Evolutionary conservation across 805 yeast genomes (phyloP).

Genomic region (Nakazawaea siamensis): DNA sequence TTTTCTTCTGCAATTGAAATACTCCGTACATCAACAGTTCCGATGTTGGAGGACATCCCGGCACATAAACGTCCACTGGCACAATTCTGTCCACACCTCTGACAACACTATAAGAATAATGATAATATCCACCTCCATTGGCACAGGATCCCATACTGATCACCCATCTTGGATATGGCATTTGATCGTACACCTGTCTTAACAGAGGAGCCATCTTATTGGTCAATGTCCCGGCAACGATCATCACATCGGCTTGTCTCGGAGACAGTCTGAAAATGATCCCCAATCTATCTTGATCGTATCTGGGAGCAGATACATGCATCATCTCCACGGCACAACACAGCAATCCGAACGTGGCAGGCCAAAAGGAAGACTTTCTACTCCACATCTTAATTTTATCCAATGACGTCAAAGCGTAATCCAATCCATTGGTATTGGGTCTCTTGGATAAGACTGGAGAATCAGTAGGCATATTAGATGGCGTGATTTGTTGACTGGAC

Average conservation of each 20-base stretch:
- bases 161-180: conserved; percentile 94
- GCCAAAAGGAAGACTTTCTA: conserved; percentile 88
- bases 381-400: conserved; percentile 88
- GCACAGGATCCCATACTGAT: conserved; percentile 94
- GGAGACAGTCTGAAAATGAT: conserved; percentile 92
- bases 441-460: conserved; percentile 63
- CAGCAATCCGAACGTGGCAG: conserved; percentile 85
- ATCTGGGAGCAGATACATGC: conserved; percentile 87
- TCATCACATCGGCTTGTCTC: conserved; percentile 86
- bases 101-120: conserved; percentile 81
- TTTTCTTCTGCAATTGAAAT: conserved; percentile 82
- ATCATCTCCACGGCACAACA: conserved; percentile 95
- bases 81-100: conserved; percentile 85
- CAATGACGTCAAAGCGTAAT: conserved; percentile 73
- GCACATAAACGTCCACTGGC: conserved; percentile 86
- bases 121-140: conserved; percentile 90
- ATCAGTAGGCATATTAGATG: conserved; percentile 51
- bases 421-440: conserved; percentile 53
- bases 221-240: conserved; percentile 87
- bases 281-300: conserved; percentile 88
- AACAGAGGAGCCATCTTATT: conserved; percentile 92
- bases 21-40: conserved; percentile 90
- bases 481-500: conserved; percentile 27
- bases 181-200: conserved; percentile 88
- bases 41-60: conserved; percentile 89